Percentiles rank a stretch among this genome's conserved stretches.
Evolutionary conservation across 2,329 filamentous ascomycete species (phyloP).

Genomic region (Pseudogymnoascus verrucosus): DNA sequence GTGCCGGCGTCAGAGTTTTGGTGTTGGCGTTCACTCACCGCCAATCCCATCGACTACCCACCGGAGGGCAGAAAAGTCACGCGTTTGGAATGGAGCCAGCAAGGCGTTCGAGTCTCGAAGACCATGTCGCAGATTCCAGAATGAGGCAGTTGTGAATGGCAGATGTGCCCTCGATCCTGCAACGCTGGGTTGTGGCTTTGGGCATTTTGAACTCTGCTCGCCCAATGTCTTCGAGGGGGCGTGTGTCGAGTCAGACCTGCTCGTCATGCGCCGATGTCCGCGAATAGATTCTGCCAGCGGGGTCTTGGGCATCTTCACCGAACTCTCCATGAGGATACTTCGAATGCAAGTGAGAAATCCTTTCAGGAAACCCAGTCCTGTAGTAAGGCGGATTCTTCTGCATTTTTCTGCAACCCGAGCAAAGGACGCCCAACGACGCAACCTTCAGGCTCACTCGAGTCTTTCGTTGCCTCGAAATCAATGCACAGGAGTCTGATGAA

Average conservation of each 20-base stretch:
- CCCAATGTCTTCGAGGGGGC: background rate
- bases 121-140: background rate
- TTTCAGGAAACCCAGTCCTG: too few relatives aligned
- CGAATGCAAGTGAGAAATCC: background rate
- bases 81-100: background rate
- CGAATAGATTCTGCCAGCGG: background rate
- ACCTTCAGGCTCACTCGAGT: background rate
- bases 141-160: background rate
- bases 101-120: background rate
- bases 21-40: background rate
- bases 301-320: background rate
- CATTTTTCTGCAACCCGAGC: background rate
- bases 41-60: background rate
- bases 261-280: background rate
- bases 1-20: too few relatives aligned
- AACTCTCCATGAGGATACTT: background rate
- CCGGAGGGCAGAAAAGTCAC: too few relatives aligned
- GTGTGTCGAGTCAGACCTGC: background rate
- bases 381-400: background rate
- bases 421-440: background rate
- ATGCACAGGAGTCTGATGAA: background rate
- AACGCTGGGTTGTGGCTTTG: too few relatives aligned
- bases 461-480: too few relatives aligned
- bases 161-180: background rate
- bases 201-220: background rate